Percentiles rank a stretch among this genome's conserved stretches.
Evolutionary conservation across 2,329 filamentous ascomycete species (phyloP).

Genomic region (Neodidymelliopsis sp.): DNA sequence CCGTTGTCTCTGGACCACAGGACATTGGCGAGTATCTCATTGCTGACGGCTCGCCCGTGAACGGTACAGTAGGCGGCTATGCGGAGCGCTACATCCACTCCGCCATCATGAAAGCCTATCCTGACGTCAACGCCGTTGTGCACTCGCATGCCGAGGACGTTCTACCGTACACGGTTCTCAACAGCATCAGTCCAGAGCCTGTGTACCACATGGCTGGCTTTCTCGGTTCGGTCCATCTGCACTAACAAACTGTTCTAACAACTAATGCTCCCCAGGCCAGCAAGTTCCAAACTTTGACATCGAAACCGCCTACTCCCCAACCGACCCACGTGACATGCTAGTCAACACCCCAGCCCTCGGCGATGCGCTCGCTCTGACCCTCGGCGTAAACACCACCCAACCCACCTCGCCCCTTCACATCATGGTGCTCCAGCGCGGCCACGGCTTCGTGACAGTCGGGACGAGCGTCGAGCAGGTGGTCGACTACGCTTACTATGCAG

Average conservation of each 20-base stretch:
- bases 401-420: conserved; percentile 33
- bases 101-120: conserved; percentile 48
- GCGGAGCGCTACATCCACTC: conserved; percentile 52
- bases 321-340: conserved; percentile 33
- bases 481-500: conserved; percentile 49
- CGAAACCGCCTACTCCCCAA: conserved; percentile 17
- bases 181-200: conserved; percentile 27
- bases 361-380: conserved; percentile 27
- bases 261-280: neutral
- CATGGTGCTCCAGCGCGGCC: conserved; percentile 49
- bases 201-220: conserved; percentile 50
- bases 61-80: conserved; percentile 34
- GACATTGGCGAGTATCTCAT: conserved; percentile 52
- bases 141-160: conserved; percentile 50
- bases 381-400: conserved; percentile 27
- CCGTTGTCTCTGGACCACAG: conserved; percentile 41
- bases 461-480: conserved; percentile 48
- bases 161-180: conserved; percentile 39
- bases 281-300: conserved; percentile 39
- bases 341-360: conserved; percentile 32
- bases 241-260: too few species aligned
- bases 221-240: conserved; percentile 13
- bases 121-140: conserved; percentile 47
- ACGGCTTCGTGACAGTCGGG: conserved; percentile 51
- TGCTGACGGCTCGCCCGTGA: conserved; percentile 38